A percentile compares a stretch with the other conserved stretches of the same genome.
Evolutionary conservation across 129 eudicot species (phyloP).

Genomic region (Tagetes erecta): DNA sequence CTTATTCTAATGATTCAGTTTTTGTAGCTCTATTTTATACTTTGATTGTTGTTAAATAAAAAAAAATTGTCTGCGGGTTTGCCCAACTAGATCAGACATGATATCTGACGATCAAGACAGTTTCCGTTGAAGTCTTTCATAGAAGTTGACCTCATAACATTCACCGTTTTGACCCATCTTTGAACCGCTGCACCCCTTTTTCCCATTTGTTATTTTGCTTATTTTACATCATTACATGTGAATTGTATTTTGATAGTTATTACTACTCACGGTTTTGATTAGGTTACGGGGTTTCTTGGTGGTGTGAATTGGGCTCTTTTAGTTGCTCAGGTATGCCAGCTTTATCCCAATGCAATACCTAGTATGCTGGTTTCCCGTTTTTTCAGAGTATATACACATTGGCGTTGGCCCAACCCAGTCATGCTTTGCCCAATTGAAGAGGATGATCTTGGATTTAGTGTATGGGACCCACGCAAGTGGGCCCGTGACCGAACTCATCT

Average conservation of each 20-base stretch:
- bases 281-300: slow-evolving; percentile 47
- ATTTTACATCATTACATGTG: neutral
- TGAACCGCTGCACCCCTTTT: neutral
- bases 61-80: neutral
- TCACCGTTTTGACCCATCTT: neutral
- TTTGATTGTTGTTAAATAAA: neutral
- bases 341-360: slow-evolving; percentile 49
- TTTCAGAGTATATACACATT: slow-evolving; percentile 43
- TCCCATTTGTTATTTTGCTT: neutral
- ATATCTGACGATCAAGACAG: neutral
- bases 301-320: slow-evolving; percentile 52
- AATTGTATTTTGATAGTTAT: slow-evolving; percentile 14
- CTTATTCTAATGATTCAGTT: neutral
- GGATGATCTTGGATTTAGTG: slow-evolving; percentile 39
- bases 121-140: no score
- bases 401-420: slow-evolving; percentile 54
- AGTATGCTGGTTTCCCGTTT: slow-evolving; percentile 55
- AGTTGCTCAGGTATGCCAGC: slow-evolving; percentile 55
- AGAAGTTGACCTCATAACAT: neutral
- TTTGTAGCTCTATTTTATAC: neutral
- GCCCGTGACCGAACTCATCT: slow-evolving; percentile 38
- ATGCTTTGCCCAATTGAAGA: slow-evolving; percentile 48
- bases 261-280: slow-evolving; percentile 3
- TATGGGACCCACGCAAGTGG: slow-evolving; percentile 41
- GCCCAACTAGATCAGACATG: neutral